These are phyloP conservation scores for Aureobasidium leucospermi DNA, from an alignment of 2,329 filamentous ascomycete genomes.

Conservation along the genomic window DNA sequence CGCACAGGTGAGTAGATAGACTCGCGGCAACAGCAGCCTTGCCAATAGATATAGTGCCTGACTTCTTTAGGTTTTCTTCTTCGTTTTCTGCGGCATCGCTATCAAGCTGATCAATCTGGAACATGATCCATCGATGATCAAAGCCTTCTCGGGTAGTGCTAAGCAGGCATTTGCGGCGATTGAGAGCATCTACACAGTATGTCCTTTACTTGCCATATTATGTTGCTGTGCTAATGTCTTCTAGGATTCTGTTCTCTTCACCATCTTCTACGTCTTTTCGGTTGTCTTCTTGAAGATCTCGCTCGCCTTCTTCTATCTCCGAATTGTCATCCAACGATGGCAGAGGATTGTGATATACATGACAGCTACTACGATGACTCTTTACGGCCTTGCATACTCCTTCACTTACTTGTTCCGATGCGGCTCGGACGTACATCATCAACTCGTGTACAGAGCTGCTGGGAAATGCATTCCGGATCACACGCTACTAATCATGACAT, in stretches of 20 bases:
- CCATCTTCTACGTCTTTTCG: conserved; percentile 32
- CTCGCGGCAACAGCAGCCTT: too few species aligned
- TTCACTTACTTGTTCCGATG: conserved; percentile 26
- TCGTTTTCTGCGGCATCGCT: neutral
- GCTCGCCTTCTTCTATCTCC: conserved; percentile 37
- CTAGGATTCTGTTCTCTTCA: conserved; percentile 13
- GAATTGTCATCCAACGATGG: conserved; percentile 33
- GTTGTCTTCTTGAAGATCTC: conserved; percentile 38
- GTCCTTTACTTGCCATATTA: neutral
- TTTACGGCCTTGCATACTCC: conserved; percentile 29
- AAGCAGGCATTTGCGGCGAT: neutral
- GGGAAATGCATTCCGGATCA: conserved; percentile 18
- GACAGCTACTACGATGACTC: conserved; percentile 18
- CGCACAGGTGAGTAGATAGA: neutral
- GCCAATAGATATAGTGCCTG: neutral
- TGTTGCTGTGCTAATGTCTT: neutral
- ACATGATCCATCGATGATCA: neutral
- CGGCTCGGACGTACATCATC: conserved; percentile 20
- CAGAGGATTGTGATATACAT: conserved; percentile 26
- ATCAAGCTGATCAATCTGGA: neutral
- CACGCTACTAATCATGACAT: conserved; percentile 18
- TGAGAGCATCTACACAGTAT: neutral
- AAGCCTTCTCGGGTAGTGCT: neutral
- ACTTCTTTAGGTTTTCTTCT: neutral
- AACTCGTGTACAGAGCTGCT: conserved; percentile 16